Conservation (phyloP, 176 grass and related monocot genomes). For the Oryza rufipogon region DNA sequence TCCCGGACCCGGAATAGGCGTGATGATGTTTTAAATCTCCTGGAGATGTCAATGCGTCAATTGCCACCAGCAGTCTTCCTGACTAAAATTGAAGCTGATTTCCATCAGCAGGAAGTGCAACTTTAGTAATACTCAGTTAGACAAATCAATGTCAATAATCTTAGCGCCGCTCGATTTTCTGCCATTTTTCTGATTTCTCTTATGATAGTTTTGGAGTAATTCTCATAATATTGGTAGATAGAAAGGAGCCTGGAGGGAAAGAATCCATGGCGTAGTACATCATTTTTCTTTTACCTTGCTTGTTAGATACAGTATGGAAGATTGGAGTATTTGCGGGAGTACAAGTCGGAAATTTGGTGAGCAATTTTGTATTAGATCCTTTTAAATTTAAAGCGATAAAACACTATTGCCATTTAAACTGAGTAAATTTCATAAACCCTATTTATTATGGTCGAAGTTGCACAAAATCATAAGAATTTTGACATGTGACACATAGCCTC, state of each 20-base stretch:
- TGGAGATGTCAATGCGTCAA: conserved; percentile 17
- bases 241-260: conserved; percentile 26
- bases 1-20: conserved; percentile 23
- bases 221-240: conserved; percentile 26
- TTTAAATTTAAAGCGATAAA: too few species aligned
- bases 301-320: conserved; percentile 30
- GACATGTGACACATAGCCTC: too few species aligned
- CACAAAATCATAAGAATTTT: too few species aligned
- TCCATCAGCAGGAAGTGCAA: neutral
- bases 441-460: too few species aligned
- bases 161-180: conserved; percentile 42
- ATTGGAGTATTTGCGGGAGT: conserved; percentile 16
- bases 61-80: conserved; percentile 14
- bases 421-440: too few species aligned
- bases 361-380: neutral
- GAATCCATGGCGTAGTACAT: conserved; percentile 19
- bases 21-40: conserved; percentile 29
- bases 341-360: conserved; percentile 24
- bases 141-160: conserved; percentile 51
- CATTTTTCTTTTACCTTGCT: conserved; percentile 22
- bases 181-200: conserved; percentile 18
- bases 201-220: conserved; percentile 34
- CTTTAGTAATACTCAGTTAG: conserved; percentile 39
- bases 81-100: conserved; percentile 23
- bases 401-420: too few species aligned